These are phyloP conservation scores for Forsythia suspensa DNA, from an alignment of 257 asterid species.

Conservation along the genomic window DNA sequence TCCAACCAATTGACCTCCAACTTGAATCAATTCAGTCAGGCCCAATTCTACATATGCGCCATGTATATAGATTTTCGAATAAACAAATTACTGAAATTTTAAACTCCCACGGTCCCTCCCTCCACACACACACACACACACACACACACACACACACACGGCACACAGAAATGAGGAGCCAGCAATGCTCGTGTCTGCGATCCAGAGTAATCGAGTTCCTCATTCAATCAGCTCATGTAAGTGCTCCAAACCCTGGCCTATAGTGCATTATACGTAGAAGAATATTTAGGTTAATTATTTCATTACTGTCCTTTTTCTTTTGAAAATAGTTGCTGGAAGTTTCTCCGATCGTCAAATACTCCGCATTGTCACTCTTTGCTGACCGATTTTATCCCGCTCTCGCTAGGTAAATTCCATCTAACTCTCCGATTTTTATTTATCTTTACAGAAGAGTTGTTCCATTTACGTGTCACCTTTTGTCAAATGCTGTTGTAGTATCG, in stretches of 20 bases:
- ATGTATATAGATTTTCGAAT: no score
- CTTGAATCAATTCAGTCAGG: no score
- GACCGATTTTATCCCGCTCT: constrained; percentile 79
- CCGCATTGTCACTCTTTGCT: constrained; percentile 68
- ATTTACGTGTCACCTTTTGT: not conserved
- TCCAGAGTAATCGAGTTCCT: constrained; percentile 45
- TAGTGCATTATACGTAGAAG: not conserved
- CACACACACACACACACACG: not conserved
- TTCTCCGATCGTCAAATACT: constrained; percentile 70
- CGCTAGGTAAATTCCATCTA: constrained; percentile 28
- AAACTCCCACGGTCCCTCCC: not conserved
- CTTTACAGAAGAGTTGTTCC: not conserved
- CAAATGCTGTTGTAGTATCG: not conserved
- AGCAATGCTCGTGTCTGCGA: constrained; percentile 42
- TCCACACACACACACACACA: not conserved
- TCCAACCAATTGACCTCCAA: no score
- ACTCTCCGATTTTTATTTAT: not conserved
- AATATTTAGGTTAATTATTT: not conserved
- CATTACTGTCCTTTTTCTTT: not conserved
- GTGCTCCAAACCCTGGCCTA: not conserved
- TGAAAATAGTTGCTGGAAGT: constrained; percentile 44
- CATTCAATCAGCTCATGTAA: constrained; percentile 46
- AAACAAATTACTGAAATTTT: no score
- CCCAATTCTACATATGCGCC: no score
- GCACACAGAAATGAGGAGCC: constrained; percentile 26